These are phyloP conservation scores for Fragaria nilgerrensis DNA, from an alignment of 306 rosid genomes.

Conservation along the genomic window DNA sequence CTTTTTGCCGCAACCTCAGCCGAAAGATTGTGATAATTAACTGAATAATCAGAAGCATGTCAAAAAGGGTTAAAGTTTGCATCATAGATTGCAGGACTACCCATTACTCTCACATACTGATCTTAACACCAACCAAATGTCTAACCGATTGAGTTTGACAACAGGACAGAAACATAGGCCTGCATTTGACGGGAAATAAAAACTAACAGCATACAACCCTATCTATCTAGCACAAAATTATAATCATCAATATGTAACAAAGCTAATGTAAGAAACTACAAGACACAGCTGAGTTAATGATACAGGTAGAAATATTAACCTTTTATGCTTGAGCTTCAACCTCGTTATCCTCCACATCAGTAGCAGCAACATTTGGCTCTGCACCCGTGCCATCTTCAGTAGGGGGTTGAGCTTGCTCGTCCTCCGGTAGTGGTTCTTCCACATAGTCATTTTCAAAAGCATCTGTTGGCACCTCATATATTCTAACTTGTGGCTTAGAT, in stretches of 20 bases:
- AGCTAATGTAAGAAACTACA: background rate
- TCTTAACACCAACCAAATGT: background rate
- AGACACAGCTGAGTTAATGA: background rate
- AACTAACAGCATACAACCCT: background rate
- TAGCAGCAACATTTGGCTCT: slow-evolving; percentile 37
- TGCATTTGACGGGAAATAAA: background rate
- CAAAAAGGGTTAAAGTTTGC: slow-evolving; percentile 27
- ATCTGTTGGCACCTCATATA: slow-evolving; percentile 83
- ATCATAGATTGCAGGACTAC: slow-evolving; percentile 45
- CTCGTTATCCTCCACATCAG: slow-evolving; percentile 56
- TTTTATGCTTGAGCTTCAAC: slow-evolving; percentile 42
- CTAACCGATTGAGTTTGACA: background rate
- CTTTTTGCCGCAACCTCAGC: slow-evolving; percentile 45
- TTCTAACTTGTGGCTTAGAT: slow-evolving; percentile 89
- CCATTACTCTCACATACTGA: background rate
- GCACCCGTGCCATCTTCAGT: slow-evolving; percentile 57
- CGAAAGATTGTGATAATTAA: slow-evolving; percentile 64
- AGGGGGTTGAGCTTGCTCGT: slow-evolving; percentile 88
- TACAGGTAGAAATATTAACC: slow-evolving; percentile 23
- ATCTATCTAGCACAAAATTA: background rate
- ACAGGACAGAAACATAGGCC: background rate
- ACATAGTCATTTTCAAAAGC: slow-evolving; percentile 94
- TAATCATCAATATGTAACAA: background rate
- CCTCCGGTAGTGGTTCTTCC: slow-evolving; percentile 95
- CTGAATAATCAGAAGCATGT: slow-evolving; percentile 40